phyloP scores from a whole-genome alignment of 2,329 filamentous ascomycete species.

The Chaetomiaceae sp. region DNA sequence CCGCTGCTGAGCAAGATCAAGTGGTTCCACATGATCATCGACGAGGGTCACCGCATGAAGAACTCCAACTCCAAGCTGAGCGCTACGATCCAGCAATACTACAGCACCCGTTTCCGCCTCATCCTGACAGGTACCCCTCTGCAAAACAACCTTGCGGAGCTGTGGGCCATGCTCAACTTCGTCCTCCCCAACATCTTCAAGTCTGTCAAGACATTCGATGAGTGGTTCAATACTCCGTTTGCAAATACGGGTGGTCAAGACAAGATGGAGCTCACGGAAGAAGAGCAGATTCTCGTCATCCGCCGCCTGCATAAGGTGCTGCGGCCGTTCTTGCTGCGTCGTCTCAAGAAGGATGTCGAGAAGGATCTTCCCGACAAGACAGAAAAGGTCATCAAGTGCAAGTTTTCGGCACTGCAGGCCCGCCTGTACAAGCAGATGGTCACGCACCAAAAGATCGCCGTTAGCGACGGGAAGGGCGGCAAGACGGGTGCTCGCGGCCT shows the following conservation, averaged over 20 bases:
- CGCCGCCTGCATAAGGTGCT: constrained; percentile 96
- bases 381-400: constrained; percentile 98
- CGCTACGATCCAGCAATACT: constrained; percentile 91
- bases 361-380: constrained; percentile 99
- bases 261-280: constrained; percentile 98
- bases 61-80: constrained; percentile 95
- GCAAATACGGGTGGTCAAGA: constrained; percentile 97
- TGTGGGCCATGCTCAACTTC: constrained; percentile 98
- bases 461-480: constrained; percentile 91
- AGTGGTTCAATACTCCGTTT: constrained; percentile 99
- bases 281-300: constrained; percentile 98
- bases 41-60: constrained; percentile 99
- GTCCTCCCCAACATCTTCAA: constrained; percentile 98
- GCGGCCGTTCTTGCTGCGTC: constrained; percentile 91
- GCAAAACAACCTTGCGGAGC: constrained; percentile 91
- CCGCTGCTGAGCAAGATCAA: constrained; percentile 96
- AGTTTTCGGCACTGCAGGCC: constrained; percentile 88
- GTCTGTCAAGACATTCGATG: constrained; percentile 96
- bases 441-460: constrained; percentile 87
- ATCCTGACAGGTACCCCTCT: constrained; percentile 96
- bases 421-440: constrained; percentile 97
- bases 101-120: constrained; percentile 87
- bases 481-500: constrained; percentile 91
- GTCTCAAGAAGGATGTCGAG: constrained; percentile 99
- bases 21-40: constrained; percentile 99